A percentile compares a stretch with the other conserved stretches of the same genome.
These are phyloP conservation scores for Gymnopilus dilepis DNA, from an alignment of 768 basidiomycete genomes.

Conservation along the genomic window DNA sequence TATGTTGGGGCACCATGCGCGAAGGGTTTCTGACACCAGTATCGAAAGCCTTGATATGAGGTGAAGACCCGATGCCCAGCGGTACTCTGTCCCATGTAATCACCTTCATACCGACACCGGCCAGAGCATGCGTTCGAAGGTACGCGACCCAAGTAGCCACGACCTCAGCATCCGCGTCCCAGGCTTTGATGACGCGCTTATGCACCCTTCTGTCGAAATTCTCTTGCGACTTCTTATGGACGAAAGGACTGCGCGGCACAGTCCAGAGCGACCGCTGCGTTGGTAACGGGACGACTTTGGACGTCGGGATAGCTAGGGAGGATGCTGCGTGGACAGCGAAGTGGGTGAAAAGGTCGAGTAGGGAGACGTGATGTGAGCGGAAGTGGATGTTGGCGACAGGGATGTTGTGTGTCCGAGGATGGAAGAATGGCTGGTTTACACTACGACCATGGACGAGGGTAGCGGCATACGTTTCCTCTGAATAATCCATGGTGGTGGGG, in stretches of 20 bases:
- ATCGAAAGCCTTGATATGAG: not conserved
- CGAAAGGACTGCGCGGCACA: conserved; percentile 84
- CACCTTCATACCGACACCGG: conserved; percentile 87
- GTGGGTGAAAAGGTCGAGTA: conserved; percentile 80
- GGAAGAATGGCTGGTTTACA: conserved; percentile 56
- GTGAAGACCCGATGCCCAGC: conserved; percentile 46
- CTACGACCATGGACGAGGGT: conserved; percentile 67
- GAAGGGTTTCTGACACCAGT: conserved; percentile 12
- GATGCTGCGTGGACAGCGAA: conserved; percentile 85
- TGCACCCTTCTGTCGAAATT: conserved; percentile 90
- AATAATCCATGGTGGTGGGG: conserved; percentile 26
- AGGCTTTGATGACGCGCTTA: conserved; percentile 88
- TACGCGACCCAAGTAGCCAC: conserved; percentile 84
- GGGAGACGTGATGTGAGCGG: conserved; percentile 70
- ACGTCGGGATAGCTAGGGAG: conserved; percentile 82
- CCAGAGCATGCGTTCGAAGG: conserved; percentile 72
- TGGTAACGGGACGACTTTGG: conserved; percentile 68
- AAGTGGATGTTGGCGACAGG: conserved; percentile 87
- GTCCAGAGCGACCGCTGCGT: conserved; percentile 84
- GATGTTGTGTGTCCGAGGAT: conserved; percentile 66
- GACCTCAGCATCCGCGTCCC: conserved; percentile 82
- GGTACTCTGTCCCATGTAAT: conserved; percentile 76
- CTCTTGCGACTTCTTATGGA: conserved; percentile 93
- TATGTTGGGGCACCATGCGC: conserved; percentile 22
- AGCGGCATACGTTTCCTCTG: conserved; percentile 56